Evolutionary conservation across 2,329 filamentous ascomycete species (phyloP), one percentile per base, ranked within the genome.

Genomic region (Beauveria asiatica): DNA sequence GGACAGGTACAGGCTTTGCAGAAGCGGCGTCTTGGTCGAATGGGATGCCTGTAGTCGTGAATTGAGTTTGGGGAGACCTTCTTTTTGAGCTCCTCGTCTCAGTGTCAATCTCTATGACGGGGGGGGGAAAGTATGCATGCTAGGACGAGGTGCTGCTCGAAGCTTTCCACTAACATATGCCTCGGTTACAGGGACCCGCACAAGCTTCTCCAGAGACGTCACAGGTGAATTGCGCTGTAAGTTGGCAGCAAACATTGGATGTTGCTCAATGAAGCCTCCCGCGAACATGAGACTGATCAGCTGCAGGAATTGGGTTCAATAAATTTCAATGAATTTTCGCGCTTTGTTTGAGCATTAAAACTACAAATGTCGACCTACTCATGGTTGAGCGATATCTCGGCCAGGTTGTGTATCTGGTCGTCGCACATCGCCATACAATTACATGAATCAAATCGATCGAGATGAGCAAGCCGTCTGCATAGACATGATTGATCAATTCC

Each of bases 111-210:
- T 46, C 54, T 37, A 27, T 39, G 30, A 41, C 23, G n/a, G 13
- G 19, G 16, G 19, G 16, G 17, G 9, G 27, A 39, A 37, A 46
- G 39, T 33, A 19, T 37, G 48, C 25, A 17, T 30, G 57, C 21
- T 7, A 23, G 21, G 19, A 21, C 27, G 25, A 45, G 30, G 44
- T 23, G 30, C 27, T 51, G 59, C 25, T 39, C 19, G 53, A 44
- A 61, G 62, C 61, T 54, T 70, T 46, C 23, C 42, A 19, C 25
- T 37, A 39, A 64, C 68, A 72, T 73, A 70, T 73, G 71, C 71
- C 71, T 73, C 71, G 71, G 71, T 66, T 66, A 65, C 49, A 53
- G 57, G 48, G 57, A 59, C 48, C 57, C 57, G 57, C 57, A 59
- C 49, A 46, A 59, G 57, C 57, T 57, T 57, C 55, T 25, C 41